A percentile compares a stretch with the other conserved stretches of the same genome.
Conservation (phyloP, 192 early-diverging fungal genomes). For the Entophlyctis luteolus region DNA sequence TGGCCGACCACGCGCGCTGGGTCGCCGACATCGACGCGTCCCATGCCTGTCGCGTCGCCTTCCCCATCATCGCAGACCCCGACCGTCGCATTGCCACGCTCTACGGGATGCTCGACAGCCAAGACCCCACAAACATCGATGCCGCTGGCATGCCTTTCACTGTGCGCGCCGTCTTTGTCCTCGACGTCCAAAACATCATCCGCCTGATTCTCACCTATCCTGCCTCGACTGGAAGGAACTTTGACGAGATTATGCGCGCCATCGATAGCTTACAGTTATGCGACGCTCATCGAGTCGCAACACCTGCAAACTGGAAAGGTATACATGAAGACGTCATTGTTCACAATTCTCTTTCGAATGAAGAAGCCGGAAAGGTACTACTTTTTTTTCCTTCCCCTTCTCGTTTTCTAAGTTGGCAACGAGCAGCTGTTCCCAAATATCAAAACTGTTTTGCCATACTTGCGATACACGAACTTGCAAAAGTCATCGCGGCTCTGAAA, state of each 20-base stretch:
- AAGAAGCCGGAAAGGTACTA: slow-evolving; percentile 61
- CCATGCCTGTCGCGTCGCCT: slow-evolving; percentile 63
- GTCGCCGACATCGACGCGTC: slow-evolving; percentile 91
- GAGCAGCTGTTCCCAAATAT: slow-evolving; percentile 73
- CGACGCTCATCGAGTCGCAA: slow-evolving; percentile 84
- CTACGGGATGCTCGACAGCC: slow-evolving; percentile 97
- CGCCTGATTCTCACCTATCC: slow-evolving; percentile 90
- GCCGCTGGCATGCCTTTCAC: slow-evolving; percentile 87
- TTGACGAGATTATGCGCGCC: slow-evolving; percentile 91
- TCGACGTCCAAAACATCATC: slow-evolving; percentile 88
- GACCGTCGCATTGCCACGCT: slow-evolving; percentile 78
- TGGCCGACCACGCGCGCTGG: slow-evolving; percentile 80
- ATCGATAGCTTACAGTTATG: slow-evolving; percentile 91
- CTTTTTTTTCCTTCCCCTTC: not conserved
- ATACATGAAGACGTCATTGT: slow-evolving; percentile 85
- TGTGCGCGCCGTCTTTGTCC: slow-evolving; percentile 91
- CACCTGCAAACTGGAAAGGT: slow-evolving; percentile 89
- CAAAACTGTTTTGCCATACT: slow-evolving; percentile 77
- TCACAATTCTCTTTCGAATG: slow-evolving; percentile 74
- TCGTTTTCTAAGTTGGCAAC: not conserved
- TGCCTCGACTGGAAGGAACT: slow-evolving; percentile 89
- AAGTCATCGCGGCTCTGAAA: no score
- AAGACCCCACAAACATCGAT: slow-evolving; percentile 88
- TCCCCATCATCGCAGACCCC: slow-evolving; percentile 95
- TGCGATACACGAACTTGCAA: slow-evolving; percentile 54